phyloP scores from a whole-genome alignment of 306 rosid species.

The Dryas octopetala region DNA sequence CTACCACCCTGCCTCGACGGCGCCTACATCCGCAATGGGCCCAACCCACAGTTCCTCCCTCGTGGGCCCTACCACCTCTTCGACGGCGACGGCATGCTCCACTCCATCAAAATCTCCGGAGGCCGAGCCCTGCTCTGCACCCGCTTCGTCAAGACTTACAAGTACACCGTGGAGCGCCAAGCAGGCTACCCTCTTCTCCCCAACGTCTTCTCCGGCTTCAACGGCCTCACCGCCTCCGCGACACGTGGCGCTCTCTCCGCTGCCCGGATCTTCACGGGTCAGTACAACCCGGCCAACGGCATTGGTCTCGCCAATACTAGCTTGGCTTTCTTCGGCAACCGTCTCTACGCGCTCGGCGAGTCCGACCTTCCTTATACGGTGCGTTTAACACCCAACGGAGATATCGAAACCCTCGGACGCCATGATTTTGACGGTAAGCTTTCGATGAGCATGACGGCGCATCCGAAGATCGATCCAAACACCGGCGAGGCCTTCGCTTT shows the following conservation, averaged over 20 bases:
- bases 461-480: slow-evolving; percentile 67
- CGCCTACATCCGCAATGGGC: slow-evolving; percentile 86
- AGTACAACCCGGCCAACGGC: slow-evolving; percentile 63
- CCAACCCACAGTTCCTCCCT: slow-evolving; percentile 87
- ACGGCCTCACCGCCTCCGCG: slow-evolving; percentile 59
- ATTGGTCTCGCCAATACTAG: slow-evolving; percentile 86
- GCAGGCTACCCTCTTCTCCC: slow-evolving; percentile 72
- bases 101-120: slow-evolving; percentile 54
- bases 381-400: slow-evolving; percentile 40
- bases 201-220: slow-evolving; percentile 73
- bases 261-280: slow-evolving; percentile 56
- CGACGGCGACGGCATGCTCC: slow-evolving; percentile 95
- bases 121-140: slow-evolving; percentile 72
- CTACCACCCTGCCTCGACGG: slow-evolving; percentile 67
- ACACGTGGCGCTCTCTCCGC: slow-evolving; percentile 69
- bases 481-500: slow-evolving; percentile 80
- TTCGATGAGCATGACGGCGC: slow-evolving; percentile 73
- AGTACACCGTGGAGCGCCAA: slow-evolving; percentile 55
- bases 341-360: slow-evolving; percentile 73
- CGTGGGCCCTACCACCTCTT: slow-evolving; percentile 94
- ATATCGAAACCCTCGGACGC: slow-evolving; percentile 59
- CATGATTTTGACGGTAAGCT: slow-evolving; percentile 69
- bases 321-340: slow-evolving; percentile 54
- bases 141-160: slow-evolving; percentile 73
- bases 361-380: slow-evolving; percentile 74